phyloP scores from a whole-genome alignment of 257 asterid species.

The Orobanche coerulescens region DNA sequence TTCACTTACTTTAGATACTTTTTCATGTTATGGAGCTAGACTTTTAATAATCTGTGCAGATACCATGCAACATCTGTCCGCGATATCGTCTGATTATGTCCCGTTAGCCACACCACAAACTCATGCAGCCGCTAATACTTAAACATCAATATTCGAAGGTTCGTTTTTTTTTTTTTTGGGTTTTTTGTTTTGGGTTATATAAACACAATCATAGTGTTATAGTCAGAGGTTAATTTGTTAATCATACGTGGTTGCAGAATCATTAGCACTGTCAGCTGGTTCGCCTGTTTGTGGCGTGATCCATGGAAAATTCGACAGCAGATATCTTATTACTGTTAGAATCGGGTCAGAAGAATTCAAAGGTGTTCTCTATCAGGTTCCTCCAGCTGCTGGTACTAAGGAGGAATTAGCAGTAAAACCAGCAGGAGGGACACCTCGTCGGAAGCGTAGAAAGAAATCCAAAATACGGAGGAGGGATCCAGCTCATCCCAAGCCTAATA shows the following conservation, averaged over 20 bases:
- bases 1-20: background rate
- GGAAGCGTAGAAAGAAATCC: slow-evolving; percentile 67
- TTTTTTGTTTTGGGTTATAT: too few relatives aligned
- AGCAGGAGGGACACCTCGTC: slow-evolving; percentile 35
- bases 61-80: slow-evolving; percentile 31
- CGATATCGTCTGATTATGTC: slow-evolving; percentile 15
- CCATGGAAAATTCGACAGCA: slow-evolving; percentile 82
- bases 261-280: slow-evolving; percentile 28
- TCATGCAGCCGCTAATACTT: slow-evolving; percentile 21
- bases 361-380: slow-evolving; percentile 72
- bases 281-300: slow-evolving; percentile 57
- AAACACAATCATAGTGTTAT: too few relatives aligned
- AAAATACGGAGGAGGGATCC: slow-evolving; percentile 75
- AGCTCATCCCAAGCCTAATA: slow-evolving; percentile 74
- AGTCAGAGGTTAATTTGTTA: too few relatives aligned
- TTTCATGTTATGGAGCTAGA: background rate
- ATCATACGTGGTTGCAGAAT: too few relatives aligned
- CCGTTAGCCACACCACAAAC: slow-evolving; percentile 20
- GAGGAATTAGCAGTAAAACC: slow-evolving; percentile 21
- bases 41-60: slow-evolving; percentile 30
- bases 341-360: slow-evolving; percentile 61
- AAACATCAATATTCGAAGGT: slow-evolving; percentile 32
- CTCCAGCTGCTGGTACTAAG: too few relatives aligned
- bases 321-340: slow-evolving; percentile 70
- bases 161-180: background rate